Conservation (phyloP, 768 basidiomycete species). For the Tricholoma saponaceum region DNA sequence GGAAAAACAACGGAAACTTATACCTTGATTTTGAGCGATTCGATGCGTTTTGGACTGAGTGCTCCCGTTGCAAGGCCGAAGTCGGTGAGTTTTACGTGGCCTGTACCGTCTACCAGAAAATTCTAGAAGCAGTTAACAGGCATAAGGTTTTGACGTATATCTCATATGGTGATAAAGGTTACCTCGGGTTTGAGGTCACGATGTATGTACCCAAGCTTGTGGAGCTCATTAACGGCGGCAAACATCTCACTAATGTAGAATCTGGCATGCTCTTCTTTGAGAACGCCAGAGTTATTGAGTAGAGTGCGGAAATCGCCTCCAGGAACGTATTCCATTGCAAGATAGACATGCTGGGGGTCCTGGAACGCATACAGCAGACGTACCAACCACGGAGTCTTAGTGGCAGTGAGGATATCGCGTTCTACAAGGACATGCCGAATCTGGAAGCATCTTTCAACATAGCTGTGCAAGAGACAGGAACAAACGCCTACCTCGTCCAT, state of each 20-base stretch:
- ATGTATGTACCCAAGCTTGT: conserved; percentile 97
- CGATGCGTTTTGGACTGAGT: conserved; percentile 90
- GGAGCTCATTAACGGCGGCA: conserved; percentile 86
- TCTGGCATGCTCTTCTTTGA: conserved; percentile 94
- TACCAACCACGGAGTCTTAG: conserved; percentile 97
- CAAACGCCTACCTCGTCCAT: conserved; percentile 85
- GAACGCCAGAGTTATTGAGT: conserved; percentile 94
- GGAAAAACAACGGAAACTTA: conserved; percentile 7
- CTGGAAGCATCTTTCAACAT: conserved; percentile 32
- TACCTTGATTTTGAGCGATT: conserved; percentile 91
- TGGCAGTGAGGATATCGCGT: conserved; percentile 95
- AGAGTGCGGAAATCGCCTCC: conserved; percentile 98
- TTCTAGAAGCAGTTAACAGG: conserved; percentile 48
- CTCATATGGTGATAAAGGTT: conserved; percentile 11
- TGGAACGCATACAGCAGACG: conserved; percentile 95
- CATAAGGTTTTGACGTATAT: not conserved
- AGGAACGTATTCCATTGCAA: conserved; percentile 99
- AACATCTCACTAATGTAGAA: conserved; percentile 99
- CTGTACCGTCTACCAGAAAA: conserved; percentile 92
- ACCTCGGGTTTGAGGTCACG: conserved; percentile 98
- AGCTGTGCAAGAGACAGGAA: not conserved
- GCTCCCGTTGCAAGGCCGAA: conserved; percentile 98
- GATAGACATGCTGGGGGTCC: conserved; percentile 84
- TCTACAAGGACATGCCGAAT: conserved; percentile 98
- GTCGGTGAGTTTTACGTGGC: conserved; percentile 97